Evolutionary conservation across 139 green algal genomes (phyloP), one percentile per base, ranked within the genome.

Genomic region (Closterium sp.): DNA sequence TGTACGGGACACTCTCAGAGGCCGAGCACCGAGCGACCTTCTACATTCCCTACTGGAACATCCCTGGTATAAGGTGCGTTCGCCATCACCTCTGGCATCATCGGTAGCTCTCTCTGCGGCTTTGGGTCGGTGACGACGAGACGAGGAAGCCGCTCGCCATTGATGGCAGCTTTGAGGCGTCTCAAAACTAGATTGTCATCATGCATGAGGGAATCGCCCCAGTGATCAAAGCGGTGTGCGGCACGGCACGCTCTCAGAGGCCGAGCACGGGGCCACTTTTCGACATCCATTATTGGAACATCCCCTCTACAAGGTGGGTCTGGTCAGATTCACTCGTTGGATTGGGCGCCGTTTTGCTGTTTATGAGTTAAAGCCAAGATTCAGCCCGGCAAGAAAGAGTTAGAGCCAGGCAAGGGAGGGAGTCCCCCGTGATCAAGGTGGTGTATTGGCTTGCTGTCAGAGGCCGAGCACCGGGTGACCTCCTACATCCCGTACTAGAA

Each of bases 401-500:
- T n/a, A n/a, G n/a, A n/a, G n/a, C n/a, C n/a, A n/a, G n/a, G n/a
- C n/a, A n/a, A n/a, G n/a, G n/a, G n/a, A n/a, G n/a, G n/a, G n/a
- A n/a, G n/a, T n/a, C 96, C 0, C 98, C 98, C 9, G 96, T 99
- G 76, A 99, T 99, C 95, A 96, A 98, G 91, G 97, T 97, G 9
- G 98, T 99, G 89, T 99, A n/a, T n/a, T 91, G 97, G 97, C 38
- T 97, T 98, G 85, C 94, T 99, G 35, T 98, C 98, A 87, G 98
- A 99, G 95, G 97, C 97, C 2, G 98, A 99, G 97, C 98, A 99
- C 95, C 95, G 98, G 23, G 97, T 96, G 90, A 99, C 98, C 12
- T 99, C 99, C 93, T 99, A 99, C 95, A 97, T 99, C 86, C 98
- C 98, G 30, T 99, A 99, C 96, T 99, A 97, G 98, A 97, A 99